Evolutionary conservation across 306 rosid species (phyloP), one percentile per base, ranked within the genome.

Genomic region (Cicer arietinum): DNA sequence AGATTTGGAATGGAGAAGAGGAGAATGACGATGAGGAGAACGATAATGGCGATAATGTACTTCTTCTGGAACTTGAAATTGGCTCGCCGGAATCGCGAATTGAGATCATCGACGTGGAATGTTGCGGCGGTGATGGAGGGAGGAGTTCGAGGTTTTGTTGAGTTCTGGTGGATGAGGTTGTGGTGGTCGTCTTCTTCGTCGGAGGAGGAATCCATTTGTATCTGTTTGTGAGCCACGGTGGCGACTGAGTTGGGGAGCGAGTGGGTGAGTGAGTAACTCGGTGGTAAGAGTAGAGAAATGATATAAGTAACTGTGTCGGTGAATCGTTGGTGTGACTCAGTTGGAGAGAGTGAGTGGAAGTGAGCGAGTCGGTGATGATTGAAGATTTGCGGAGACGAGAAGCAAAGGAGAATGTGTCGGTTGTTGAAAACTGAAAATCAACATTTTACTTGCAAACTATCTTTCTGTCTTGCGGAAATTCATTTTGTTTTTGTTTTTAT

Each of bases 141-240:
- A 13, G 74, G 83, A 45, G 81, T 10, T n/a, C 56, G 79, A 13
- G 72, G 91, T 67, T 90, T 90, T 35, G 83, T 63, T 17, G 73
- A 82, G 85, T 90, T 83, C 14, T 90, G 95, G 0, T 85, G 84
- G 57, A 94, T 86, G 64, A 94, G 88, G 85, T 75, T 83, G 42
- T 77, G 88, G 77, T 84, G 93, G 57, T 94, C 98, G 42, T 94
- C 97, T 22, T 89, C 94, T 41, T 91, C 98, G 84, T 91, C 97
- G 20, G 91, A 86, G 62, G 97, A 87, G 0, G 88, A 88, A 45
- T 85, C 94, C 39, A 90, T 83, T 20, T 61, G 91, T 83, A 85
- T 81, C 60, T 65, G 8, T 14, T 7, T 64, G 57, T 30, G 44
- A 10, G 88, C 85, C 83, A 78, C 82, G 69, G 69, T 12, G 80